phyloP scores from a whole-genome alignment of 805 yeast genomes.

The Pichia cephalocereana region DNA sequence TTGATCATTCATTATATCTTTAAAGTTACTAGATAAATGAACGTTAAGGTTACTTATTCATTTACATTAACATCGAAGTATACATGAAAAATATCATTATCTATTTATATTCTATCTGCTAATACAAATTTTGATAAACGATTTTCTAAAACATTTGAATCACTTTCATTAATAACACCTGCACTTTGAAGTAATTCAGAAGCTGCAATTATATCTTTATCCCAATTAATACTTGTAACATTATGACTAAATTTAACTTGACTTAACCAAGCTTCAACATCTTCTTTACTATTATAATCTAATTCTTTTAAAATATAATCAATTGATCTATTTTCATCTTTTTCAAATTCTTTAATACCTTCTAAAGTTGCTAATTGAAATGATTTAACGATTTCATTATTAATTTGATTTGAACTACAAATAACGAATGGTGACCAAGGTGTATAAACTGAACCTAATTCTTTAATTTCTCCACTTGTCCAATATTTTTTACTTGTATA shows the following conservation, averaged over 20 bases:
- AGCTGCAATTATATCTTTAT: slow-evolving; percentile 45
- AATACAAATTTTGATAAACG: background rate
- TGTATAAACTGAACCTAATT: slow-evolving; percentile 81
- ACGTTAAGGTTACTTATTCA: too few species aligned
- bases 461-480: slow-evolving; percentile 69
- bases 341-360: slow-evolving; percentile 61
- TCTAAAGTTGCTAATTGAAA: slow-evolving; percentile 49
- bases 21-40: too few species aligned
- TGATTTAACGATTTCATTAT: slow-evolving; percentile 20
- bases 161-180: slow-evolving; percentile 36
- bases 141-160: background rate
- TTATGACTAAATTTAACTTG: slow-evolving; percentile 58
- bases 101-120: background rate
- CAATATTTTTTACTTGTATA: slow-evolving; percentile 83
- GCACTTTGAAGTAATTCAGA: slow-evolving; percentile 50
- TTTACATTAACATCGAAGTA: background rate
- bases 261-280: slow-evolving; percentile 73
- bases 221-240: slow-evolving; percentile 40
- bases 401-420: slow-evolving; percentile 38
- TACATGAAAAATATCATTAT: background rate
- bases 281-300: slow-evolving; percentile 61
- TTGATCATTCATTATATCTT: too few species aligned
- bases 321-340: slow-evolving; percentile 55
- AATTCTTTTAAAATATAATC: slow-evolving; percentile 54
- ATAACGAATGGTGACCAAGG: slow-evolving; percentile 98